Base-by-base conservation (phyloP, 805 yeast species). In the Saccharomycopsis sp. region DNA sequence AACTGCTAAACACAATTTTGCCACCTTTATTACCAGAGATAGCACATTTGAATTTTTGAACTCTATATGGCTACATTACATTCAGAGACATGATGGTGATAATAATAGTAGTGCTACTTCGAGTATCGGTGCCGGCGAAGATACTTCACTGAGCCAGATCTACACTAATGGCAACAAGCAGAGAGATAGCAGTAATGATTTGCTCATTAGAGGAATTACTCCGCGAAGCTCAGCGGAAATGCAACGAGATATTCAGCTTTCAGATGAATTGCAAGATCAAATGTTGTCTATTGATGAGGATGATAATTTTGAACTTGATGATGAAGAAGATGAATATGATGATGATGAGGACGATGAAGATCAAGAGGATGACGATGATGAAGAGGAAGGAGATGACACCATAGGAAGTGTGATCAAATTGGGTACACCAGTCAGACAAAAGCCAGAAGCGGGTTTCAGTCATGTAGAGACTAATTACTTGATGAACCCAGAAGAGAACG, bases 21-120 rank as follows among this genome's bases (percentile, higher is more conserved):
- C 96, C 11, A 85, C 95, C 44, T 88, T 90, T 57, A 66, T 86
- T 4, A 76, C 90, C 1, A 72, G 97, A 45, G 96, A 90, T 59
- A 62, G 79, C 5, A 81, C 95, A 0, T 75, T 75, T 53, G 82
- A 80, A 37, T 72, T 87, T 45, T 67, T 93, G 52, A 77, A 74
- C 51, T 70, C 78, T 4, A 67, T 83, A 9, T 85, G 95, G 95
- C 74, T 78, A 47, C 40, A 56, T 46, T 51, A 42, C 53, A 48
- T 48, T 22, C 51, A 48, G 21, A 22, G 27, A 16, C 21, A 45
- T 22, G 27, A 22, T 23, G 19, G 28, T 29, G 38, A 41, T 9
- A 24, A 24, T 11, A 23, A 19, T 32, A 23, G 13, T 5, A 16
- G 17, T 34, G 11, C 22, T 27, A 13, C 16, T 29, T 19, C 27